phyloP scores from a whole-genome alignment of 2,329 filamentous ascomycete genomes.

The Aspergillus japonicus region DNA sequence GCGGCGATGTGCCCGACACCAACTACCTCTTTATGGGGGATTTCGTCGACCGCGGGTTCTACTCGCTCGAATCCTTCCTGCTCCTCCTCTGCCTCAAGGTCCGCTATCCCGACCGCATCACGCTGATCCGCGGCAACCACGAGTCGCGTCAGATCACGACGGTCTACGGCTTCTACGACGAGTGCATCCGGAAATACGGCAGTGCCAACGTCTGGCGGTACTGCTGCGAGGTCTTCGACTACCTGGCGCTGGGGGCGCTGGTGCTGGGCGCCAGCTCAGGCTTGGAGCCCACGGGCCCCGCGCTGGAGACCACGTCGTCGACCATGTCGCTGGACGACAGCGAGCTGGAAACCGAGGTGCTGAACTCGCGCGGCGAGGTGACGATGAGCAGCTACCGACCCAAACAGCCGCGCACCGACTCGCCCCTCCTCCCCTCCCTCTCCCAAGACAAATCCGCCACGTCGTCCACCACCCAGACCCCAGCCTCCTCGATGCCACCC shows the following conservation, averaged over 20 bases:
- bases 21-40: conserved; percentile 99
- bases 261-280: conserved; percentile 77
- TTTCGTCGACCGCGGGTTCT: conserved; percentile 97
- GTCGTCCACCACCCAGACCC: conserved; percentile 43
- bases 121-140: conserved; percentile 90
- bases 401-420: not conserved
- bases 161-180: conserved; percentile 97
- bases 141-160: conserved; percentile 96
- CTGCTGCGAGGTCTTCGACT: conserved; percentile 97
- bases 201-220: conserved; percentile 96
- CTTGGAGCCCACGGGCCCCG: conserved; percentile 58
- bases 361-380: conserved; percentile 78
- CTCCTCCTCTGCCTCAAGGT: conserved; percentile 95
- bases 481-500: conserved; percentile 47
- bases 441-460: conserved; percentile 38
- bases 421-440: conserved; percentile 33
- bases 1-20: conserved; percentile 89
- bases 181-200: conserved; percentile 93
- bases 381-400: conserved; percentile 57
- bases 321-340: conserved; percentile 59
- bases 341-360: conserved; percentile 88
- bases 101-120: conserved; percentile 95
- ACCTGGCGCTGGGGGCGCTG: conserved; percentile 84
- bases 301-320: conserved; percentile 48
- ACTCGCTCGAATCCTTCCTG: conserved; percentile 94